A percentile compares a stretch with the other conserved stretches of the same genome.
Conservation (phyloP, 1,284 basidiomycete species). For the Trichosporon asahii region DNA sequence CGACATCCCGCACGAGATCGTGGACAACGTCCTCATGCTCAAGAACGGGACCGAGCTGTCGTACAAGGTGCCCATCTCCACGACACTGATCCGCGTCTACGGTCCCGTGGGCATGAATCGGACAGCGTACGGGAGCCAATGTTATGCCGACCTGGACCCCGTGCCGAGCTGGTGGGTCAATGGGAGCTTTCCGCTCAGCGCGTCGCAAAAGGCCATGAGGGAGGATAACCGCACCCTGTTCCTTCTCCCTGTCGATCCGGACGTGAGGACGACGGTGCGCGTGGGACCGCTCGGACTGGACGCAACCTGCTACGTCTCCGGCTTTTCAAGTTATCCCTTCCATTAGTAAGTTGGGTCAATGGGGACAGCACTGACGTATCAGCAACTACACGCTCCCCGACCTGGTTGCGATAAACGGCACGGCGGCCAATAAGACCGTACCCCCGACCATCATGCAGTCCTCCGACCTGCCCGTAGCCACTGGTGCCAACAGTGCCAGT, state of each 20-base stretch:
- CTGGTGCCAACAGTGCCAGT: too few species aligned
- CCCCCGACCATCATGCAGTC: too few species aligned
- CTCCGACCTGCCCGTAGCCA: too few species aligned
- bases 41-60: background rate
- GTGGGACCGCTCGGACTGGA: background rate
- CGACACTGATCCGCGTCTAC: background rate
- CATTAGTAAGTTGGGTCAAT: background rate
- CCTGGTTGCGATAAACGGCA: background rate
- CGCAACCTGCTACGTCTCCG: background rate
- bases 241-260: background rate
- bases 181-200: background rate
- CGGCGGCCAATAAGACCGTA: background rate
- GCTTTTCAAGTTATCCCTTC: background rate
- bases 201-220: background rate
- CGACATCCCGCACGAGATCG: background rate
- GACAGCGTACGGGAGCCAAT: background rate
- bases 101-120: background rate
- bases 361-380: background rate
- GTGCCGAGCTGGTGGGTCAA: background rate
- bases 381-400: background rate
- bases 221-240: background rate
- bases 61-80: background rate
- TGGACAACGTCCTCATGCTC: background rate
- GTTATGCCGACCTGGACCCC: background rate
- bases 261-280: background rate